Evolutionary conservation across 2,329 filamentous ascomycete genomes (phyloP), one percentile per base, ranked within the genome.

Genomic region (Sodiomyces alkalinus): DNA sequence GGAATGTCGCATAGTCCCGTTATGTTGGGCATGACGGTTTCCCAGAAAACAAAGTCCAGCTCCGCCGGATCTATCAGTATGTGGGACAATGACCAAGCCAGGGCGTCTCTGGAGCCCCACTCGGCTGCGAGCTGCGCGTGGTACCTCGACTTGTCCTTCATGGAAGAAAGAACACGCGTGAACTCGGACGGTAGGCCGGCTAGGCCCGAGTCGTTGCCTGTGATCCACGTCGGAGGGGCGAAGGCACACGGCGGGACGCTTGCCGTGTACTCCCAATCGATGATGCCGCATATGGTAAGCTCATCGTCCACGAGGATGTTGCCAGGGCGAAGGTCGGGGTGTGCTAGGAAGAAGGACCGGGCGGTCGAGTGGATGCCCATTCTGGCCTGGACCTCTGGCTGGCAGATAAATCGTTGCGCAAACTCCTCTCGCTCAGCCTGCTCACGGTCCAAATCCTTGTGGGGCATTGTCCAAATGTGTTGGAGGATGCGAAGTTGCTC

Each of bases 341-440:
- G 33, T 12, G 17, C 20, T 11, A 35, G 27, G n/a, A 35, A 18
- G 22, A 37, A 41, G 7, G 29, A 29, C 17, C 25, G 9, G 12
- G 19, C 17, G 28, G 8, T 31, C 28, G 11, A 40, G 22, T 2
- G 14, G 22, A 15, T 15, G 22, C 13, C 3, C 14, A 24, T 16
- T 24, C 22, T 24, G 22, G 14, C 7, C 22, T 16, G 22, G 7
- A 24, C 22, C 22, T 24, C 22, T 23, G 22, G 22, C 22, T 24
- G 22, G 7, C 22, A 24, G 8, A 24, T 24, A 9, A 24, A 24
- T 24, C 17, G 13, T 10, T 15, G 13, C 7, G 36, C 38, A 18
- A 40, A 40, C n/a, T 34, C 6, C n/a, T 39, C 37, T 26, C 31
- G 27, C 27, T 34, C 28, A 4, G 28, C 37, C 10, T 31, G 17